These are phyloP conservation scores for Cladosporium halotolerans DNA, from an alignment of 2,329 filamentous ascomycete genomes.

Conservation along the genomic window DNA sequence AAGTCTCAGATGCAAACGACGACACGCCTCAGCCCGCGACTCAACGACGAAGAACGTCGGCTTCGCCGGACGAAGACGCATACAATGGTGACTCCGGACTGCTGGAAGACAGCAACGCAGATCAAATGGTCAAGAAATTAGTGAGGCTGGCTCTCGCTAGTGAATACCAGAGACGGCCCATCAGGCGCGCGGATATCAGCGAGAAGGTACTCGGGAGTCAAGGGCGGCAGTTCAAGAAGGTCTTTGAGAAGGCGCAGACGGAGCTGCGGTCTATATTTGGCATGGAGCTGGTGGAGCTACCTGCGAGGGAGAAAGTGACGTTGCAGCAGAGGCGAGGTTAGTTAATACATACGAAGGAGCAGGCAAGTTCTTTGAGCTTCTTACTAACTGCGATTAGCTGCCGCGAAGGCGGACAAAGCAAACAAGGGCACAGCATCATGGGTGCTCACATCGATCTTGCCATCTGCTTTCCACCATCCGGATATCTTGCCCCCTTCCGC, in stretches of 20 bases:
- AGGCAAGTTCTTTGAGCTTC: background rate
- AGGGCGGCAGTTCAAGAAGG: constrained; percentile 63
- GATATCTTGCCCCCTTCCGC: constrained; percentile 62
- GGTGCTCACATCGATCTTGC: constrained; percentile 69
- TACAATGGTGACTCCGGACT: constrained; percentile 20
- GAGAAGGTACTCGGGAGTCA: constrained; percentile 64
- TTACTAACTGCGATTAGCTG: constrained; percentile 33
- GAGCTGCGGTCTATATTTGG: constrained; percentile 70
- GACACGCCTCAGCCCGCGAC: constrained; percentile 24
- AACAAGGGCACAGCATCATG: constrained; percentile 48
- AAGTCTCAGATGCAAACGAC: constrained; percentile 13
- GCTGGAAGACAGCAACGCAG: constrained; percentile 26
- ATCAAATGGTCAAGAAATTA: constrained; percentile 53
- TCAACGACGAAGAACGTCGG: constrained; percentile 23
- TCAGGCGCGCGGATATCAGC: constrained; percentile 53
- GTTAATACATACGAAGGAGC: background rate
- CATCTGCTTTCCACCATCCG: constrained; percentile 56
- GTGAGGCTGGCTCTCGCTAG: constrained; percentile 56
- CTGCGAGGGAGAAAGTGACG: constrained; percentile 72
- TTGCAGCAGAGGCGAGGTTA: constrained; percentile 70
- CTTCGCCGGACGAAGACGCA: constrained; percentile 15
- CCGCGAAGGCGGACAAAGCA: constrained; percentile 47
- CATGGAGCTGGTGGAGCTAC: constrained; percentile 87
- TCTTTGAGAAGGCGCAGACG: constrained; percentile 72
- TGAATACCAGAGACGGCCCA: constrained; percentile 53